phyloP scores from a whole-genome alignment of 2,329 filamentous ascomycete species.

The Botrytis elliptica region DNA sequence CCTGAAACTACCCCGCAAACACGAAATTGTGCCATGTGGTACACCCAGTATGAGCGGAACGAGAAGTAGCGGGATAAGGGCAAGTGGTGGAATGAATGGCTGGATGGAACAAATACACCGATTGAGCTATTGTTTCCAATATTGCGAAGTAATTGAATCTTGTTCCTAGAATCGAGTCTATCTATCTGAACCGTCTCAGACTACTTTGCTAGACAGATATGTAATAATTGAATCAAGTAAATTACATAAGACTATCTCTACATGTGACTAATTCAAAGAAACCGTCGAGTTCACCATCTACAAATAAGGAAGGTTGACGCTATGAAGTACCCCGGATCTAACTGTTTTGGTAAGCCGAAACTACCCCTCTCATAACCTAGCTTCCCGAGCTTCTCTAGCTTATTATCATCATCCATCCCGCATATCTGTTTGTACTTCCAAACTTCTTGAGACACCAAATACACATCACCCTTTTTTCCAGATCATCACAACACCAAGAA shows the following conservation, averaged over 20 bases:
- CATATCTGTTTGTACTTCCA: background rate
- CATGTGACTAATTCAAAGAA: background rate
- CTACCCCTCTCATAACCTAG: slow-evolving; percentile 12
- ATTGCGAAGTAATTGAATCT: background rate
- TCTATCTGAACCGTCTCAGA: background rate
- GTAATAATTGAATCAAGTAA: background rate
- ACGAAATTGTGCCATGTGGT: background rate
- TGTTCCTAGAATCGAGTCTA: background rate
- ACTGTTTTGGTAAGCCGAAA: slow-evolving; percentile 14
- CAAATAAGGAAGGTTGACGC: slow-evolving; percentile 38
- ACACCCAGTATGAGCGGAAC: background rate
- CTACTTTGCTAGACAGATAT: background rate
- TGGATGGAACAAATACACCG: background rate
- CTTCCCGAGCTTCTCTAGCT: background rate
- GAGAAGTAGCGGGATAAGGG: background rate
- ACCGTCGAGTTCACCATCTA: background rate
- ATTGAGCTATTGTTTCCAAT: background rate
- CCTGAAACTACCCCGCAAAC: slow-evolving; percentile 10
- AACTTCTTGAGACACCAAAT: background rate
- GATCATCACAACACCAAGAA: background rate
- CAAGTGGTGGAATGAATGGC: background rate
- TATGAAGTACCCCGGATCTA: slow-evolving; percentile 7
- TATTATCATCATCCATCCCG: background rate
- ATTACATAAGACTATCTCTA: background rate
- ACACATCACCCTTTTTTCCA: background rate